Percentiles rank a stretch among this genome's conserved stretches.
Evolutionary conservation across 345 rosid genomes (phyloP).

Genomic region (Cardamine occulta): DNA sequence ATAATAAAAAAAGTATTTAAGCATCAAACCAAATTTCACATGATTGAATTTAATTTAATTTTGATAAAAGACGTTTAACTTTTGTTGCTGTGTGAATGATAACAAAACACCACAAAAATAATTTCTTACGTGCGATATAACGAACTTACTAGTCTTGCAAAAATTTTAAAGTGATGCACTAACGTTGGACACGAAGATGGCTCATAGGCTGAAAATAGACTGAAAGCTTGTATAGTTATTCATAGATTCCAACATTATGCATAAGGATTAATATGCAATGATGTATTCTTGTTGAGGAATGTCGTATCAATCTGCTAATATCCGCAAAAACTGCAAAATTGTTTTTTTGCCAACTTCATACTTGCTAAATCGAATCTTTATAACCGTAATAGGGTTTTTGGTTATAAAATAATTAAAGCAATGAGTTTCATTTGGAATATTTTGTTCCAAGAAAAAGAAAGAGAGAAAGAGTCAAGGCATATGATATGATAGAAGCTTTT

Average conservation of each 20-base stretch:
- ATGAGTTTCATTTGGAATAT: constrained; percentile 25
- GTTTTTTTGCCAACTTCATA: background rate
- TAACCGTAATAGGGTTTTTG: background rate
- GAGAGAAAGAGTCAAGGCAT: constrained; percentile 20
- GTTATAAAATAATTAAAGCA: background rate
- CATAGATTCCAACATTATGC: background rate
- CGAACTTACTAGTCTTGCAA: background rate
- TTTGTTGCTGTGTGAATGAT: background rate
- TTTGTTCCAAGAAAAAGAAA: constrained; percentile 8
- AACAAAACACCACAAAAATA: background rate
- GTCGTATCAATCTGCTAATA: constrained; percentile 8
- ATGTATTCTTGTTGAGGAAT: constrained; percentile 3
- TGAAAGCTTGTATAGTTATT: background rate
- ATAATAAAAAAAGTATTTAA: background rate
- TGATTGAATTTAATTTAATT: background rate
- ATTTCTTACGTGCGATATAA: background rate
- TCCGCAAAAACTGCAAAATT: background rate
- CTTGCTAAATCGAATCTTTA: background rate
- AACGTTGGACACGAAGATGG: background rate
- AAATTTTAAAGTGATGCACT: background rate
- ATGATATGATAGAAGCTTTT: constrained; percentile 46
- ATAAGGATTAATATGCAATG: background rate
- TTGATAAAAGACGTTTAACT: too few relatives aligned
- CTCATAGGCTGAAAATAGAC: background rate
- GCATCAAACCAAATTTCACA: background rate